Conservation (phyloP, 2,329 filamentous ascomycete genomes). For the Botrytis byssoidea region DNA sequence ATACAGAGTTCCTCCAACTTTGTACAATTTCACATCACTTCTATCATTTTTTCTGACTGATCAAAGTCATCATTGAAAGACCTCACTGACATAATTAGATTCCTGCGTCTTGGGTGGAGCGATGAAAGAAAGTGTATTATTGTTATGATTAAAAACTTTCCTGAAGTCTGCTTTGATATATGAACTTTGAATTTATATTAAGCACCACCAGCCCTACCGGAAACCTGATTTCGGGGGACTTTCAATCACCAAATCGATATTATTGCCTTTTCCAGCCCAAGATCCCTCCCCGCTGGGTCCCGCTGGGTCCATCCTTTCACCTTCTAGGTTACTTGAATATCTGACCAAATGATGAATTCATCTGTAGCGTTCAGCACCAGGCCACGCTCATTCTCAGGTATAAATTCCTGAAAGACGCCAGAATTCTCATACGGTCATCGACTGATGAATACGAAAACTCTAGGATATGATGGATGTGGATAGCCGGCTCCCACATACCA, state of each 20-base stretch:
- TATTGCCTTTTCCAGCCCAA: neutral
- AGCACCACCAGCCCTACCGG: neutral
- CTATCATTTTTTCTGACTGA: neutral
- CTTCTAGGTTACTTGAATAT: neutral
- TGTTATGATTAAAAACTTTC: neutral
- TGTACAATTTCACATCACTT: neutral
- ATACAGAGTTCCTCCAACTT: neutral
- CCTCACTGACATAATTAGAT: neutral
- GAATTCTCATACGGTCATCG: neutral
- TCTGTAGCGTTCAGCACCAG: neutral
- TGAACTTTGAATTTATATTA: neutral
- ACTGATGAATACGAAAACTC: neutral
- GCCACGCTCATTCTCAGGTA: neutral
- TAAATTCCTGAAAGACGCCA: neutral
- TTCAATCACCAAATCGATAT: neutral
- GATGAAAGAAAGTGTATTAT: neutral
- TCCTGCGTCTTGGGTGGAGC: neutral
- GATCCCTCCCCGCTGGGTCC: too few species aligned
- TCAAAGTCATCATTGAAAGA: neutral
- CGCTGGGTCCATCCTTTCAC: neutral
- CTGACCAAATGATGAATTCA: neutral
- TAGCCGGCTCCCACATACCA: neutral
- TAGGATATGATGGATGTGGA: neutral
- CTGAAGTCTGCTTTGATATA: neutral
- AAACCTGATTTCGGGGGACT: neutral